Evolutionary conservation across 1,139 yeast genomes (phyloP).

Genomic region (Taphrina wiesneri): DNA sequence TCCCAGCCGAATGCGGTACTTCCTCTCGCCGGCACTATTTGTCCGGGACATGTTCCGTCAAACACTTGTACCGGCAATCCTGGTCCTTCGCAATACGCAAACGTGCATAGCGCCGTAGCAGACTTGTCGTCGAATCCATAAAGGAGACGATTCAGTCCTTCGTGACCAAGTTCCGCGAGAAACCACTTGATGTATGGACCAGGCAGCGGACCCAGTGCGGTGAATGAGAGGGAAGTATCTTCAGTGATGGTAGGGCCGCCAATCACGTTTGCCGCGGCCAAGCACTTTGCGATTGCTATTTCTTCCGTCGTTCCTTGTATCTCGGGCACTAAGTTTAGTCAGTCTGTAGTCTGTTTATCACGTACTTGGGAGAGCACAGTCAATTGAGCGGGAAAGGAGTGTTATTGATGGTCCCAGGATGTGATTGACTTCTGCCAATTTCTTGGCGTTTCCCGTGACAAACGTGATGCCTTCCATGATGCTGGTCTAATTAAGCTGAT

Average conservation of each 20-base stretch:
- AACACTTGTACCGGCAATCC: conserved; percentile 69
- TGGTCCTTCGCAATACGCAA: conserved; percentile 86
- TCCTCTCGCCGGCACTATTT: conserved; percentile 75
- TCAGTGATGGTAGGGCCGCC: conserved; percentile 85
- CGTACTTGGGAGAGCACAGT: conserved; percentile 34
- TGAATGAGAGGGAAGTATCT: conserved; percentile 87
- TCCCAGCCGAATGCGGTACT: conserved; percentile 83
- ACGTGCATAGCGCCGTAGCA: conserved; percentile 88
- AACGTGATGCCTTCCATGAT: conserved; percentile 29
- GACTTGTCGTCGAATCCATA: conserved; percentile 77
- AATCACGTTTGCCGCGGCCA: conserved; percentile 64
- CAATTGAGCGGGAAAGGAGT: conserved; percentile 31
- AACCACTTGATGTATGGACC: conserved; percentile 96
- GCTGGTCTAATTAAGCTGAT: not conserved
- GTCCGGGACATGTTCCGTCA: conserved; percentile 76
- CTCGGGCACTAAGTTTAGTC: conserved; percentile 49
- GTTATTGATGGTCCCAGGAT: conserved; percentile 30
- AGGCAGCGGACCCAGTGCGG: conserved; percentile 79
- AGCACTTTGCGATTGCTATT: conserved; percentile 78
- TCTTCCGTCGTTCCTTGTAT: conserved; percentile 84
- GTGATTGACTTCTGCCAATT: conserved; percentile 36
- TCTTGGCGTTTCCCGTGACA: conserved; percentile 38
- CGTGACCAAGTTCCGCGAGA: conserved; percentile 66
- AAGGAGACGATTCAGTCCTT: conserved; percentile 66
- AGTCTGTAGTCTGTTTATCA: too few species aligned